Base-by-base conservation (phyloP, 345 rosid species). In the Turnera subulata region DNA sequence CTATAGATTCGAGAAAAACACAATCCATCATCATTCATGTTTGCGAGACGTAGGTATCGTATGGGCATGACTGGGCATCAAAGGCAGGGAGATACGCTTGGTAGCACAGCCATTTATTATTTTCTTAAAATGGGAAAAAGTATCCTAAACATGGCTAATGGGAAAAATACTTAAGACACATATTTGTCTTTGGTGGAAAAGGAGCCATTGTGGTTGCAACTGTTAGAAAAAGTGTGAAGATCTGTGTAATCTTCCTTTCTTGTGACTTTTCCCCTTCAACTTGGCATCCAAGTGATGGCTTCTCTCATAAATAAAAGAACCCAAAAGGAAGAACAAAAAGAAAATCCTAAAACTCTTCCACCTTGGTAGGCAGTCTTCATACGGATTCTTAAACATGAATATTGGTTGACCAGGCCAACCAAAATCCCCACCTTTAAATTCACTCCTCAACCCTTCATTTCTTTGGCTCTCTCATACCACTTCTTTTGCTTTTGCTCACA, bases 171-270 rank as follows among this genome's bases (percentile, higher is more conserved):
- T 58, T 73, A 59, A 53, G 43, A 60, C 68, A 46, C 78, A 69
- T 59, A 59, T 69, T 79, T 79, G 80, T 76, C 78, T 80, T 72
- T 66, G 66, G 64, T 66, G 65, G 46, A 58, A 80, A 77, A 79
- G 78, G 63, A 47, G 56, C 55, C 77, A 65, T 67, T 65, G 84
- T 82, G 89, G 88, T 69, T 70, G 88, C 78, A 72, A 84, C 95
- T 86, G 90, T 88, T 76, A 32, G 18, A 57, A 81, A 91, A 91
- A 74, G 91, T 78, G 76, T 65, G 72, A 78, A 84, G 92, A 86
- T 86, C 70, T 77, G 82, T 70, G 67, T 58, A 78, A 88, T 84
- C 95, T 86, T 85, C 79, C 76, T 72, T 88, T 76, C 75, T 60
- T 64, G 83, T 67, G 70, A 73, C 79, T 62, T 83, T 67, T 70